A percentile compares a stretch with the other conserved stretches of the same genome.
Conservation (phyloP, 495 filamentous ascomycete genomes). For the Penicillium atrosanguineum region DNA sequence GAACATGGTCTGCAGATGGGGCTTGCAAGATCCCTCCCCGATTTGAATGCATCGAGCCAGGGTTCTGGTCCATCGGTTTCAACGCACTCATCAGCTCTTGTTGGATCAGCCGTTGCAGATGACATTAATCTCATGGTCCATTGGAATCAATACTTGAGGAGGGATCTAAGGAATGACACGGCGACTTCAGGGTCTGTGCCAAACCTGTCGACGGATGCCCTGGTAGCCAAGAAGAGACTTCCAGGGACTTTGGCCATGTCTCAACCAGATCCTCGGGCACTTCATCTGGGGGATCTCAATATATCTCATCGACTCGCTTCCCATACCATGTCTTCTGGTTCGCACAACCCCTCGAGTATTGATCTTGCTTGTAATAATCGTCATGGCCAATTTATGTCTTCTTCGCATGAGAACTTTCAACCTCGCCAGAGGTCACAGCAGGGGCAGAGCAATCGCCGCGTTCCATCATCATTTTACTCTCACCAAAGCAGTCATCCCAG, state of each 20-base stretch:
- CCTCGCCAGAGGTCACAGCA: slow-evolving; percentile 2
- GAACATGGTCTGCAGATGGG: neutral
- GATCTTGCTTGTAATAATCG: slow-evolving; percentile 17
- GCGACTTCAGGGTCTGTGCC: slow-evolving; percentile 24
- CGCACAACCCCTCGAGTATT: slow-evolving; percentile 23
- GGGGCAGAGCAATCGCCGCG: slow-evolving; percentile 10
- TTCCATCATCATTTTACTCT: slow-evolving; percentile 32
- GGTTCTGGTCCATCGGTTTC: neutral
- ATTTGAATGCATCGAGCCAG: slow-evolving; percentile 4
- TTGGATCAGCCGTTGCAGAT: neutral
- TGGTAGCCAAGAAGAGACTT: slow-evolving; percentile 29
- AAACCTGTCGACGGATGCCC: slow-evolving; percentile 16
- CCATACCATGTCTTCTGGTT: slow-evolving; percentile 22
- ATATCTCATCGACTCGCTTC: slow-evolving; percentile 33
- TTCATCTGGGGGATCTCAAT: slow-evolving; percentile 34
- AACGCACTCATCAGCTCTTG: neutral
- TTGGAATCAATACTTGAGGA: slow-evolving; percentile 15
- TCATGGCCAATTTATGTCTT: slow-evolving; percentile 10
- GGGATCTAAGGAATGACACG: slow-evolving; percentile 4
- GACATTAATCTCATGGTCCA: slow-evolving; percentile 8
- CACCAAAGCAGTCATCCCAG: slow-evolving; percentile 17
- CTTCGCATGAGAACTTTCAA: slow-evolving; percentile 16
- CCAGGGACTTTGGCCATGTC: slow-evolving; percentile 8
- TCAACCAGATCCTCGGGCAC: slow-evolving; percentile 17
- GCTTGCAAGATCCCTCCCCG: slow-evolving; percentile 13